Percentiles rank a stretch among this genome's conserved stretches.
phyloP scores from a whole-genome alignment of 164 flowering plant genomes.

The Chimonanthus praecox region DNA sequence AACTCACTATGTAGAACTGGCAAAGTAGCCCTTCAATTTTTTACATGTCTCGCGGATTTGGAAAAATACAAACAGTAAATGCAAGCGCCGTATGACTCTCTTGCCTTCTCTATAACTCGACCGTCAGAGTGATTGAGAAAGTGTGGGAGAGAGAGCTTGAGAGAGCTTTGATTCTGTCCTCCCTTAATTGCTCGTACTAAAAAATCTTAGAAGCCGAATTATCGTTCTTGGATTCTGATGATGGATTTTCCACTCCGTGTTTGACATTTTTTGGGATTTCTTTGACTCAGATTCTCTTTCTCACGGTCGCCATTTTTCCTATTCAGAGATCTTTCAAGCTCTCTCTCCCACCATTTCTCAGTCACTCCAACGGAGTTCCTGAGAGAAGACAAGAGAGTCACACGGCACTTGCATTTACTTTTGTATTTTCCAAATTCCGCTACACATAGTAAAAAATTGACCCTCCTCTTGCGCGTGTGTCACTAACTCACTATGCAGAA shows the following conservation, averaged over 20 bases:
- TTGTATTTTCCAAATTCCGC: neutral
- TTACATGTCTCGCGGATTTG: too few species aligned
- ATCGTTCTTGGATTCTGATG: conserved; percentile 7
- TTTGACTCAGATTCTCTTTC: conserved; percentile 19
- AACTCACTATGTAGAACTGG: too few species aligned
- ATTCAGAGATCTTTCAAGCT: neutral
- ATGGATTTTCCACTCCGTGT: conserved; percentile 5
- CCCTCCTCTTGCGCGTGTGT: too few species aligned
- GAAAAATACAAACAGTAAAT: too few species aligned
- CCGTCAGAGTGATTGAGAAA: too few species aligned
- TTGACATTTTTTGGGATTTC: conserved; percentile 14
- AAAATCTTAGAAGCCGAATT: conserved; percentile 2
- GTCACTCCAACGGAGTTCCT: conserved; percentile 11
- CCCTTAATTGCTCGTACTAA: conserved; percentile 54
- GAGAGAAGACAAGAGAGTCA: neutral
- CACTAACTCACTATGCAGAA: too few species aligned
- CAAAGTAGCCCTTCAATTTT: too few species aligned
- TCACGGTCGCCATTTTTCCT: conserved; percentile 22
- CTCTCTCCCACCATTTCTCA: neutral
- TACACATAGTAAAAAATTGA: too few species aligned
- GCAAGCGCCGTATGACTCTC: too few species aligned
- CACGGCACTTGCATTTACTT: neutral
- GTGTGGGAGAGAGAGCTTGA: too few species aligned
- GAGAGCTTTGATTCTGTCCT: conserved; percentile 45
- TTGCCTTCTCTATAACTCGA: too few species aligned